Evolutionary conservation across 2,329 filamentous ascomycete genomes (phyloP).

Genomic region (Colletotrichum sp.): DNA sequence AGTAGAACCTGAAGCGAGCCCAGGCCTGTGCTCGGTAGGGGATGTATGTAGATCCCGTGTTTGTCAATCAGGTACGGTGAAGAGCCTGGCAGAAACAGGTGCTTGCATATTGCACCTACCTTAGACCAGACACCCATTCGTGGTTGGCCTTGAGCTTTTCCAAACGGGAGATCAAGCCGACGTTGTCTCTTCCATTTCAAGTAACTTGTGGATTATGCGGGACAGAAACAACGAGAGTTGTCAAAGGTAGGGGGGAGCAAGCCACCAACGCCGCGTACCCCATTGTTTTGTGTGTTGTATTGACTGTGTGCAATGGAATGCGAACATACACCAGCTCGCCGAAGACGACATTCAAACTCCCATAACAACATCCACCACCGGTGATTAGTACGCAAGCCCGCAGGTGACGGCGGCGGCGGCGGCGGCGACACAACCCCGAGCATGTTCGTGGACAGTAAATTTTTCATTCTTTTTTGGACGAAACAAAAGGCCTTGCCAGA

Average conservation of each 20-base stretch:
- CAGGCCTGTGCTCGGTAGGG: background rate
- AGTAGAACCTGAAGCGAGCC: background rate
- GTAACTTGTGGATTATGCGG: background rate
- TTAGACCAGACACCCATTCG: background rate
- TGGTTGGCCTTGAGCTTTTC: background rate
- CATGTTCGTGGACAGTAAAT: background rate
- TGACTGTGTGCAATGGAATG: background rate
- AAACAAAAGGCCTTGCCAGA: constrained; percentile 12
- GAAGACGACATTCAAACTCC: background rate
- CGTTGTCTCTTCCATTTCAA: background rate
- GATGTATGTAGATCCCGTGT: background rate
- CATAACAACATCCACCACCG: background rate
- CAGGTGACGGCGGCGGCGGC: background rate
- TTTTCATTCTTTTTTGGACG: background rate
- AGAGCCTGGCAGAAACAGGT: background rate
- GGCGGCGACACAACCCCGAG: background rate
- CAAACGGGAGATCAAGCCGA: background rate
- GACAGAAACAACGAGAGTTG: background rate
- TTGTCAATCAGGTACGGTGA: constrained; percentile 7
- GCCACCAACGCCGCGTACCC: background rate
- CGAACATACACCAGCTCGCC: background rate
- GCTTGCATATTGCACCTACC: background rate
- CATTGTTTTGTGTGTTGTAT: background rate
- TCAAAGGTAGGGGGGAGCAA: background rate
- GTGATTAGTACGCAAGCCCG: constrained; percentile 5